Evolutionary conservation across 2,329 filamentous ascomycete species (phyloP).

Genomic region (Arthroderma sp.): DNA sequence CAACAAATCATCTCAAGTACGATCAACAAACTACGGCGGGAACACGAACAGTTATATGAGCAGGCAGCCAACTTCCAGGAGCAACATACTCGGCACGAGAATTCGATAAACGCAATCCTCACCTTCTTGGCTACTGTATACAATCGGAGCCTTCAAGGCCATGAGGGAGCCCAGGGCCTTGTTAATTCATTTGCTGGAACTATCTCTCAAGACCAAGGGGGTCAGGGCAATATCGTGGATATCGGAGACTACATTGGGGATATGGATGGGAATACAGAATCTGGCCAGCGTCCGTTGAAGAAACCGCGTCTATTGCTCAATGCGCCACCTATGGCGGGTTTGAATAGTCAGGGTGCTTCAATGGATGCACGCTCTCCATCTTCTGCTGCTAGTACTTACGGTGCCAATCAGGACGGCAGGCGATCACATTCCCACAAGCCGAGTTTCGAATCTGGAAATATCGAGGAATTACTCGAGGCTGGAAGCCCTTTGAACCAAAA

Average conservation of each 20-base stretch:
- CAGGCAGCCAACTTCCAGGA: slow-evolving; percentile 82
- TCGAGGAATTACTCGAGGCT: slow-evolving; percentile 33
- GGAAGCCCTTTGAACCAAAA: slow-evolving; percentile 17
- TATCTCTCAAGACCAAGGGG: slow-evolving; percentile 45
- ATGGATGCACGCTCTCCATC: too few species aligned
- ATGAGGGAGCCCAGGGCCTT: slow-evolving; percentile 61
- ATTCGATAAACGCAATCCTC: slow-evolving; percentile 96
- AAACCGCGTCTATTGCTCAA: slow-evolving; percentile 35
- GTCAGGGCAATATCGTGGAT: slow-evolving; percentile 49
- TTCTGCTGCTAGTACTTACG: background rate
- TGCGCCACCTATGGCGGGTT: slow-evolving; percentile 22
- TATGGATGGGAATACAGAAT: slow-evolving; percentile 4
- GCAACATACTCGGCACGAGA: slow-evolving; percentile 91
- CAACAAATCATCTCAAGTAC: slow-evolving; percentile 75
- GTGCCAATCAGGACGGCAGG: background rate
- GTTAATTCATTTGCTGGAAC: slow-evolving; percentile 71
- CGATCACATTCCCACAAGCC: background rate
- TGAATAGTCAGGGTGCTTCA: too few species aligned
- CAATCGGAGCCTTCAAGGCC: slow-evolving; percentile 79
- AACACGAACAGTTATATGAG: slow-evolving; percentile 77
- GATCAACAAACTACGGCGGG: slow-evolving; percentile 65
- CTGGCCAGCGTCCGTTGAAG: slow-evolving; percentile 29
- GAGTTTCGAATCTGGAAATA: slow-evolving; percentile 11
- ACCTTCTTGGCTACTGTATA: slow-evolving; percentile 96
- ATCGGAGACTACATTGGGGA: slow-evolving; percentile 39